Evolutionary conservation across 2,329 filamentous ascomycete genomes (phyloP), one percentile per base, ranked within the genome.

Genomic region (Colletotrichum chlorophyti): DNA sequence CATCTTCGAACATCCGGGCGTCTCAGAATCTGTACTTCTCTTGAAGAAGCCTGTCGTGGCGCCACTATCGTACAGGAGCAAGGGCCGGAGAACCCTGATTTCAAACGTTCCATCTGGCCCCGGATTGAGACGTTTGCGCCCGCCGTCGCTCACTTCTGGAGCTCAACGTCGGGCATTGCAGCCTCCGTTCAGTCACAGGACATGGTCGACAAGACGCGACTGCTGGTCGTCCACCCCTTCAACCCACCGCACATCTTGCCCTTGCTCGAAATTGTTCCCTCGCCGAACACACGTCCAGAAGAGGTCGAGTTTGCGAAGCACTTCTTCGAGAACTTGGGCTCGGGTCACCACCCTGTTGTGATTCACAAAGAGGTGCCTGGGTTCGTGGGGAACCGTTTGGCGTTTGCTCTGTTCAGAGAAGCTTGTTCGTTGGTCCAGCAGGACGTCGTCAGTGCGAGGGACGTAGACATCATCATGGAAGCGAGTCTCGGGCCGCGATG

Each of bases 171-270:
- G 1, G 84, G 84, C 0, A 86, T 87, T 24, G 76, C 81, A 0
- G 81, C 83, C 0, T 83, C 79, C 0, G 70, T 69, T 21, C 83
- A 86, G 62, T 69, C 31, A 26, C 43, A 47, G 10, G 32, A 24
- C 67, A 69, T 46, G 67, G 65, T 23, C 2, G 50, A 63, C 23
- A 35, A 40, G 14, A 27, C 66, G n/a, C 70, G 83, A 2, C 66
- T 87, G 3, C 61, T 86, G 0, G 79, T 86, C 2, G 82, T 84
- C 4, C 85, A 87, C 66, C 84, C 84, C 0, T 87, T 83, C 68
- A 87, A 87, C 52, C 85, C 82, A 19, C 84, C 84, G 1, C 83
- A 86, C 62, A 76, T 87, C 50, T 85, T 87, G 81, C 84, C 84
- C 0, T 65, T 87, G 1, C 69, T 87, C 3, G 84, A 87, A 66